A percentile compares a stretch with the other conserved stretches of the same genome.
Conservation (phyloP, 352 stramenopile species). For the Globisporangium mamillatum region DNA sequence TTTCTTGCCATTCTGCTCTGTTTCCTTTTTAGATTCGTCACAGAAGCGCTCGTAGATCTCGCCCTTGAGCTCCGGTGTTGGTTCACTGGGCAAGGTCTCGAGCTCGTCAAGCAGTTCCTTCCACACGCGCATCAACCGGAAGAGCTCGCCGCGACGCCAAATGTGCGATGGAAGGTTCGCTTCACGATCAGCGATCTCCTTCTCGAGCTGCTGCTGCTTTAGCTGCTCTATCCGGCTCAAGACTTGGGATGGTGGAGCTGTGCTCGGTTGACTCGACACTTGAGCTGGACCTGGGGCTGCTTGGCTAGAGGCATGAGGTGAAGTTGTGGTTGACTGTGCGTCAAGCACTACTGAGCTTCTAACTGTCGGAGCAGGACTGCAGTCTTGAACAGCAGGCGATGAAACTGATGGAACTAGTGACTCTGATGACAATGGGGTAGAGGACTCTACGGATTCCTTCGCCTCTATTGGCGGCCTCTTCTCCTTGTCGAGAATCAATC, state of each 20-base stretch:
- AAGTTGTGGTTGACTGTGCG: background rate
- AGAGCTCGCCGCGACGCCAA: background rate
- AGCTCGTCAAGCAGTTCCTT: background rate
- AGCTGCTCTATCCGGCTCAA: background rate
- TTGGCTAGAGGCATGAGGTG: no score
- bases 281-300: no score
- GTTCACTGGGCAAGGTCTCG: background rate
- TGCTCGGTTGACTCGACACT: background rate
- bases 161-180: background rate
- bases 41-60: constrained; percentile 1
- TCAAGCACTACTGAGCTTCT: background rate
- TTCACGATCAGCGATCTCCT: background rate
- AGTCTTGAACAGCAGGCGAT: background rate
- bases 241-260: background rate
- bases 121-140: constrained; percentile 4
- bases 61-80: background rate
- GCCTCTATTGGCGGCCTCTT: background rate
- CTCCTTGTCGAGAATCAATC: background rate
- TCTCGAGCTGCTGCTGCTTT: background rate
- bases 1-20: background rate
- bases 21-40: background rate
- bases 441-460: background rate
- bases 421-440: background rate
- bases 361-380: background rate
- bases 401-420: background rate